A percentile compares a stretch with the other conserved stretches of the same genome.
Evolutionary conservation across 495 filamentous ascomycete genomes (phyloP).

Genomic region (Cetradonia linearis): DNA sequence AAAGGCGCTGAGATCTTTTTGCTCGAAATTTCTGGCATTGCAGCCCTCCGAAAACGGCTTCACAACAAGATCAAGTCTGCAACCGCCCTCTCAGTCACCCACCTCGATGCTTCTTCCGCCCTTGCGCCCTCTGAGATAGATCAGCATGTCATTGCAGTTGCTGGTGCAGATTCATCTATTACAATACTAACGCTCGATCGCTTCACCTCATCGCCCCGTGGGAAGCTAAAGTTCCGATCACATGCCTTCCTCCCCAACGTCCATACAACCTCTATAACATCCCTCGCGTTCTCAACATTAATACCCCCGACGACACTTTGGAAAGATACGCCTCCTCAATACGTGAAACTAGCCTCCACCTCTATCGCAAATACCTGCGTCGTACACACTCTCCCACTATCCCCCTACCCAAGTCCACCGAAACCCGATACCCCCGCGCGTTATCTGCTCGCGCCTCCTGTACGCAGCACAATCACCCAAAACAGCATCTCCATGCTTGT

Average conservation of each 20-base stretch:
- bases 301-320: slow-evolving; percentile 43
- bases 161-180: slow-evolving; percentile 74
- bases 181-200: slow-evolving; percentile 64
- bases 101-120: slow-evolving; percentile 47
- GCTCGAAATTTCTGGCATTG: slow-evolving; percentile 40
- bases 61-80: slow-evolving; percentile 51
- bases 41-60: slow-evolving; percentile 45
- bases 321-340: slow-evolving; percentile 41
- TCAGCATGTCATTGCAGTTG: slow-evolving; percentile 71
- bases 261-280: slow-evolving; percentile 78
- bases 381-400: slow-evolving; percentile 73
- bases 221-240: slow-evolving; percentile 45
- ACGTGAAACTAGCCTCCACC: slow-evolving; percentile 73
- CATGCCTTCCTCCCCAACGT: slow-evolving; percentile 60
- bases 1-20: slow-evolving; percentile 62
- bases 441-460: slow-evolving; percentile 57
- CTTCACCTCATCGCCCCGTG: slow-evolving; percentile 29
- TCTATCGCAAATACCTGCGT: slow-evolving; percentile 77
- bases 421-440: slow-evolving; percentile 34
- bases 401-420: slow-evolving; percentile 38
- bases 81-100: slow-evolving; percentile 63
- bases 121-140: slow-evolving; percentile 46
- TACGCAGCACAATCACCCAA: slow-evolving; percentile 35
- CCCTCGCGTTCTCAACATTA: slow-evolving; percentile 68
- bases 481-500: slow-evolving; percentile 39